phyloP scores from a whole-genome alignment of 1,284 basidiomycete genomes.

The Irpex lacteus region DNA sequence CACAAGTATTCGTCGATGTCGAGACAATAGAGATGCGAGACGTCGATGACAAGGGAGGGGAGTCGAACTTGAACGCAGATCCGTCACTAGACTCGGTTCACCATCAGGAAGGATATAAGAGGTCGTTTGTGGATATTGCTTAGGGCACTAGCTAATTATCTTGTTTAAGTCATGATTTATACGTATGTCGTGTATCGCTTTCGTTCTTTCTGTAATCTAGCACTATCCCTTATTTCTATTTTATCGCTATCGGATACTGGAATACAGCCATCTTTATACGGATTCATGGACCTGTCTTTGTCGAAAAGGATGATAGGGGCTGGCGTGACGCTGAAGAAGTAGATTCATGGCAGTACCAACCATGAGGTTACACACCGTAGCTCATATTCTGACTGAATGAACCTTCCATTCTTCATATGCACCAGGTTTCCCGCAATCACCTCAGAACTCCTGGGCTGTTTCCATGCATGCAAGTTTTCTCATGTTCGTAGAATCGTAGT shows the following conservation, averaged over 20 bases:
- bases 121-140: background rate
- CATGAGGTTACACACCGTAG: too few species aligned
- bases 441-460: too few species aligned
- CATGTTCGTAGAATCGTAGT: too few species aligned
- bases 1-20: background rate
- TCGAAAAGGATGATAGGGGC: too few species aligned
- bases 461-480: too few species aligned
- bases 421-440: too few species aligned
- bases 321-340: too few species aligned
- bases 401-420: too few species aligned
- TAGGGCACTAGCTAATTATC: background rate
- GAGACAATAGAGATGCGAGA: conserved; percentile 1
- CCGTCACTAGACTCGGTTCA: background rate
- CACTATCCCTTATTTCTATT: background rate
- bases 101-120: background rate
- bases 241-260: background rate
- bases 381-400: too few species aligned
- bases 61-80: background rate
- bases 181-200: background rate
- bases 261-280: background rate
- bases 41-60: background rate
- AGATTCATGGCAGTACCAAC: too few species aligned
- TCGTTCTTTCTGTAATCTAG: background rate
- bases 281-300: too few species aligned
- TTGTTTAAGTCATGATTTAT: background rate